Percentiles rank a stretch among this genome's conserved stretches.
Conservation (phyloP, 495 filamentous ascomycete species). For the Neurospora sp. region DNA sequence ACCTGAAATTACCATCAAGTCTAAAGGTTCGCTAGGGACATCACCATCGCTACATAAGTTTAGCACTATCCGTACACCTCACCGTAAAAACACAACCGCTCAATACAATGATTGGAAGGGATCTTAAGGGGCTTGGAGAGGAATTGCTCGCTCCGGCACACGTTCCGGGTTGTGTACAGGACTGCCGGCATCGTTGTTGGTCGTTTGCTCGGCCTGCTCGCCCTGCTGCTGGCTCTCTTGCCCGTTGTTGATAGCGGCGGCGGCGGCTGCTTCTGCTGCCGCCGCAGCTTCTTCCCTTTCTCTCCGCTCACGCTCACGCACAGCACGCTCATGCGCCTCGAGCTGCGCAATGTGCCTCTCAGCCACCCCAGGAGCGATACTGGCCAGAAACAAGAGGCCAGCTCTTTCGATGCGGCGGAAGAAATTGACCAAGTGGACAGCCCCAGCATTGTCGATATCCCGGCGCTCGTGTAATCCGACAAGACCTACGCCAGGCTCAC, state of each 20-base stretch:
- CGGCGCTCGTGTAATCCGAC: conserved; percentile 1
- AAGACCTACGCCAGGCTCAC: conserved; percentile 1
- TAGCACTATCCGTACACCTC: not conserved
- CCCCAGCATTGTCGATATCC: not conserved
- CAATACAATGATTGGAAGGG: not conserved
- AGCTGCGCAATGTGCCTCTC: conserved; percentile 69
- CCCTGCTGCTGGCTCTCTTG: not conserved
- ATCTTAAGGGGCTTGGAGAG: not conserved
- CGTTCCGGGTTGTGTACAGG: not conserved
- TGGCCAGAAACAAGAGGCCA: conserved; percentile 72
- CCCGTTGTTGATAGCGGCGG: conserved; percentile 2
- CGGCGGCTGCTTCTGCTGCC: conserved; percentile 12
- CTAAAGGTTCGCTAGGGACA: not conserved
- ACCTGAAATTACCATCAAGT: not conserved
- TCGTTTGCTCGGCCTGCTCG: not conserved
- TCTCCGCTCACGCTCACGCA: conserved; percentile 19
- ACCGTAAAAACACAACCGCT: not conserved
- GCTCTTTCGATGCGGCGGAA: conserved; percentile 60
- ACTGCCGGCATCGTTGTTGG: not conserved
- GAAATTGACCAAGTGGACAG: not conserved
- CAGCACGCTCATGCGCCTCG: conserved; percentile 49
- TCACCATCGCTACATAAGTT: not conserved
- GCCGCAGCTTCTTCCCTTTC: conserved; percentile 37
- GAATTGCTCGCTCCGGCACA: not conserved
- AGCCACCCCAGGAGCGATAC: conserved; percentile 73